Conservation (phyloP, 495 filamentous ascomycete genomes). For the Xylaria scruposa region DNA sequence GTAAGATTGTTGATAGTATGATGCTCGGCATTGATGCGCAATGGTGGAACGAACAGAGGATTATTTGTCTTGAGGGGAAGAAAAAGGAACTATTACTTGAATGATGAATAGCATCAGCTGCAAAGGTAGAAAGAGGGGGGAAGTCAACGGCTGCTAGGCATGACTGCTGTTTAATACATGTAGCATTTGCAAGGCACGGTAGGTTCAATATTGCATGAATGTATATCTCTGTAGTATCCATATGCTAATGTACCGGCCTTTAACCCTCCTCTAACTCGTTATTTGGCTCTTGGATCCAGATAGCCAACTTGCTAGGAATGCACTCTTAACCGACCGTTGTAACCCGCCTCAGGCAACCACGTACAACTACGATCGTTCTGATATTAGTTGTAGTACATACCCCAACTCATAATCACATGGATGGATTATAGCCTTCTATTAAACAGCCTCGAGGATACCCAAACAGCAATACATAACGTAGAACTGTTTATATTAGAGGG, state of each 20-base stretch:
- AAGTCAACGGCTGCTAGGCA: not conserved
- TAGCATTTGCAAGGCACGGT: not conserved
- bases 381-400: not conserved
- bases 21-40: not conserved
- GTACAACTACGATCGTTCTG: not conserved
- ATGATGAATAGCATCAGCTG: not conserved
- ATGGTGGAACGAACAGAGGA: not conserved
- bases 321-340: not conserved
- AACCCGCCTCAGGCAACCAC: not conserved
- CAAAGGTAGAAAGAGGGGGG: not conserved
- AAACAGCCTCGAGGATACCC: not conserved
- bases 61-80: not conserved
- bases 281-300: not conserved
- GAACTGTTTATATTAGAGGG: slow-evolving; percentile 1
- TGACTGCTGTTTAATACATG: not conserved
- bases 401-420: too few species aligned
- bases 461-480: not conserved
- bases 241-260: not conserved
- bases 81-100: not conserved
- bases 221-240: not conserved
- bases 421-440: not conserved
- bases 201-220: not conserved
- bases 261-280: not conserved
- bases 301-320: not conserved
- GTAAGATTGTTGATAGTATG: not conserved